These are phyloP conservation scores for Gossypium herbaceum DNA, from an alignment of 345 rosid species.

Conservation along the genomic window DNA sequence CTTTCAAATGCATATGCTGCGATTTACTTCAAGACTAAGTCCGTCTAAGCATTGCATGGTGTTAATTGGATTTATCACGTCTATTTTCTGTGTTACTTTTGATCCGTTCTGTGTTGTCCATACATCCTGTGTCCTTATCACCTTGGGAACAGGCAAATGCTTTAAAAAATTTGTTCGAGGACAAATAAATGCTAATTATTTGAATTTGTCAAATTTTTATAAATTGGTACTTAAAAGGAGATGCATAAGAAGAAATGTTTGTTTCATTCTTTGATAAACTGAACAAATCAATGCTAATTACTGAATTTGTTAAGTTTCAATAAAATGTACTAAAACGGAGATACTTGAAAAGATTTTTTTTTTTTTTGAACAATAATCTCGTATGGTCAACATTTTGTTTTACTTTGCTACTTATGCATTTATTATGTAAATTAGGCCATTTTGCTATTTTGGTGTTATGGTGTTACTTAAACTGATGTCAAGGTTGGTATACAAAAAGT, in stretches of 20 bases:
- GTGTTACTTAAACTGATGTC: not conserved
- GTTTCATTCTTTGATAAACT: too few relatives aligned
- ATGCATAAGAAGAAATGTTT: not conserved
- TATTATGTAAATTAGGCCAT: not conserved
- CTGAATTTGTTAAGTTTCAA: too few relatives aligned
- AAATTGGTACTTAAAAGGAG: not conserved
- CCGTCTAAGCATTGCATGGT: not conserved
- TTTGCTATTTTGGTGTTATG: not conserved
- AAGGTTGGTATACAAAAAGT: not conserved
- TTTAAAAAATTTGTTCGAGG: not conserved
- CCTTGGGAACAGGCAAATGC: not conserved
- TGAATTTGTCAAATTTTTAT: not conserved
- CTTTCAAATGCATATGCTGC: not conserved
- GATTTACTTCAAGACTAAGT: not conserved
- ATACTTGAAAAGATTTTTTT: too few relatives aligned
- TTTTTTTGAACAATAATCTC: not conserved
- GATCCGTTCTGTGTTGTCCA: not conserved
- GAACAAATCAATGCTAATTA: too few relatives aligned
- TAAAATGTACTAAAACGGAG: too few relatives aligned
- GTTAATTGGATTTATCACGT: conserved; percentile 1
- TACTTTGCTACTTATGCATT: not conserved
- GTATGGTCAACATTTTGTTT: not conserved
- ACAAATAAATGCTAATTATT: not conserved
- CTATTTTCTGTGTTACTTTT: not conserved
- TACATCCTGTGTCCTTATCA: not conserved